Base-by-base conservation (phyloP, 2,329 filamentous ascomycete species). In the Tolypocladium endophyticum region DNA sequence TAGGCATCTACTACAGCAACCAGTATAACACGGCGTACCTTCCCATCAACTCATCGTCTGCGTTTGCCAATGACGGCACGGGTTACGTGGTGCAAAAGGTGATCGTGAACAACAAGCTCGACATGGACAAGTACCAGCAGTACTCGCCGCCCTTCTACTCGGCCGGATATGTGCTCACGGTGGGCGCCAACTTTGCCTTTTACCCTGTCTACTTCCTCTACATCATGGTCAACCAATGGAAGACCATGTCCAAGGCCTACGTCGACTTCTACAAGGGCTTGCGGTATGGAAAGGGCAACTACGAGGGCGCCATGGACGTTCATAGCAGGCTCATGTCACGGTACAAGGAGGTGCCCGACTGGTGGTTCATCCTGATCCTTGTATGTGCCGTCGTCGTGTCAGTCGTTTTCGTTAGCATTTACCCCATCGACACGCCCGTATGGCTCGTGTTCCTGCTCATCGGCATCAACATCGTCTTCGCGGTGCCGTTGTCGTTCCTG, bases 111-210 rank as follows among this genome's bases (percentile, higher is more conserved):
- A 75, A 76, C 60, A 69, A 67, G 58, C 69, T 78, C 18, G 70
- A 77, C 62, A 60, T 69, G n/a, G 63, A 65, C 0, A 66, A 70
- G 16, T 78, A 77, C 62, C 73, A 76, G 62, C 54, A 68, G 1
- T 79, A 79, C 63, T 77, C 74, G 11, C 75, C 74, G 8, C 75
- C 77, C 0, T 79, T 75, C 54, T 77, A 77, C 64, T 74, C 74
- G 1, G 76, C 75, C 4, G 74, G 72, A 28, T 74, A 74, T 58
- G 71, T 79, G 12, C 64, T 78, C 14, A 74, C 72, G 0, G 69
- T 74, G 0, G 76, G 75, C 0, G 74, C 71, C 57, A 76, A 76
- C 64, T 78, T 77, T 64, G 73, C 71, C 55, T 77, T 76, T 55
- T 78, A 77, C 59, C 74, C 76, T 2, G 71, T 77, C 25, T 76